A percentile compares a stretch with the other conserved stretches of the same genome.
Evolutionary conservation across 2,329 filamentous ascomycete species (phyloP).

Genomic region (Colletotrichum kahawae): DNA sequence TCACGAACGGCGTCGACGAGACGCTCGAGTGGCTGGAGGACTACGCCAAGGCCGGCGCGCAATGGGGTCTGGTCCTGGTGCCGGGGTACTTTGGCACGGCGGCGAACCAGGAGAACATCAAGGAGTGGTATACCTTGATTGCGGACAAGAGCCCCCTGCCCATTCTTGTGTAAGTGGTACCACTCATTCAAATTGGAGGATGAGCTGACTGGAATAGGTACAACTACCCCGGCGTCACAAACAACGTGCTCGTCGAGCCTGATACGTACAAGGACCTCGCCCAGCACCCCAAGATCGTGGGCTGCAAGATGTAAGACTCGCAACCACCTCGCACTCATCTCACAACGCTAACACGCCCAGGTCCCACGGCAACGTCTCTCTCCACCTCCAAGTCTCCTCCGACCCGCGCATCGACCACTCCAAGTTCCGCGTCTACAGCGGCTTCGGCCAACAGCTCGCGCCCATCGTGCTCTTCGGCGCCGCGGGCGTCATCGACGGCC

Average conservation of each 20-base stretch:
- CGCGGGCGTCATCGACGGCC: constrained; percentile 69
- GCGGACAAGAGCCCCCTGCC: constrained; percentile 65
- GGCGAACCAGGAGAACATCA: constrained; percentile 62
- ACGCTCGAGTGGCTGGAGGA: constrained; percentile 62
- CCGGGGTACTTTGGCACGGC: constrained; percentile 69
- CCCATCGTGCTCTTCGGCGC: constrained; percentile 68
- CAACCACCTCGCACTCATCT: accelerated
- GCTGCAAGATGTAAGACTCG: constrained; percentile 60
- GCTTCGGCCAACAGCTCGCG: constrained; percentile 70
- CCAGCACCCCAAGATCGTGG: constrained; percentile 68
- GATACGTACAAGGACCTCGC: constrained; percentile 63
- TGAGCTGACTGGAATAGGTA: constrained; percentile 38
- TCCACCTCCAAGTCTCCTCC: constrained; percentile 66
- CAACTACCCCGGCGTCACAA: constrained; percentile 69
- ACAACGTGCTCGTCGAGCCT: constrained; percentile 63
- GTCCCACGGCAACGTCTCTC: constrained; percentile 69
- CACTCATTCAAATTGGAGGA: background rate
- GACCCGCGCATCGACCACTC: constrained; percentile 65
- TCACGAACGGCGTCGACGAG: constrained; percentile 58
- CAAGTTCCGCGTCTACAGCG: constrained; percentile 68
- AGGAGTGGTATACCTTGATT: constrained; percentile 65
- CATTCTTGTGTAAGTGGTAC: constrained; percentile 58
- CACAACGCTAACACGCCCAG: background rate
- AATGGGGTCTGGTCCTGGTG: constrained; percentile 67
- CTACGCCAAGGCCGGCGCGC: constrained; percentile 60